Base-by-base conservation (phyloP, 129 eudicot species). In the Flaveria bidentis region DNA sequence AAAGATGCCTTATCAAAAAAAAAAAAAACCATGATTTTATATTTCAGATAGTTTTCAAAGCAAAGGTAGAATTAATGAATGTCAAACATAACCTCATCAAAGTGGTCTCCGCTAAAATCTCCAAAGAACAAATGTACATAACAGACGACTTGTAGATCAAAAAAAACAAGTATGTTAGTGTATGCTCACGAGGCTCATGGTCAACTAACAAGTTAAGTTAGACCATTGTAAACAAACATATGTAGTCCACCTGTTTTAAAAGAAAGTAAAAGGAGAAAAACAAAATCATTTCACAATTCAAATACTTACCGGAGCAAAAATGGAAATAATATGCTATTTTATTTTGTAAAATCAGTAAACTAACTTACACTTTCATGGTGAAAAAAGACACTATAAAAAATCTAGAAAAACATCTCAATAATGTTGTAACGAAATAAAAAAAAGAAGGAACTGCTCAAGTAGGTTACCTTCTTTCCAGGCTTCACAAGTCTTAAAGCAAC, bases 401-500 rank as follows among this genome's bases (percentile, higher is more conserved):
- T n/a, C 8, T 25, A 61, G 13, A 50, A 26, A 47, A 15, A 33
- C 23, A 51, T 15, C 64, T 16, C 28, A 28, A 9, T 33, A 55
- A 68, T n/a, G 18, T 0, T 12, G 45, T 0, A n/a, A 4, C 42
- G 2, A 46, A 46, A 75, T 30, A 33, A 33, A 18, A 51, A 46
- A 63, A 16, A 20, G 33, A 44, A 25, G 64, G 1, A 62, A 61
- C 65, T 44, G 41, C 25, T 64, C 20, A 55, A 16, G 20, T 56
- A 46, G 28, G n/a, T 58, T 88, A 94, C 98, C 98, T 88, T 94
- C 60, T 87, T 94, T 67, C 99, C 99, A 26, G 97, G 99, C 79
- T 94, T 89, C 63, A 94, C 92, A 71, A 94, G 99, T 78, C 99
- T 87, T 76, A 94, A 71, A 50, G 99, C 99, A 79, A 94, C 97